Conservation (phyloP, 768 basidiomycete species). For the Boletus pseudopeckii region DNA sequence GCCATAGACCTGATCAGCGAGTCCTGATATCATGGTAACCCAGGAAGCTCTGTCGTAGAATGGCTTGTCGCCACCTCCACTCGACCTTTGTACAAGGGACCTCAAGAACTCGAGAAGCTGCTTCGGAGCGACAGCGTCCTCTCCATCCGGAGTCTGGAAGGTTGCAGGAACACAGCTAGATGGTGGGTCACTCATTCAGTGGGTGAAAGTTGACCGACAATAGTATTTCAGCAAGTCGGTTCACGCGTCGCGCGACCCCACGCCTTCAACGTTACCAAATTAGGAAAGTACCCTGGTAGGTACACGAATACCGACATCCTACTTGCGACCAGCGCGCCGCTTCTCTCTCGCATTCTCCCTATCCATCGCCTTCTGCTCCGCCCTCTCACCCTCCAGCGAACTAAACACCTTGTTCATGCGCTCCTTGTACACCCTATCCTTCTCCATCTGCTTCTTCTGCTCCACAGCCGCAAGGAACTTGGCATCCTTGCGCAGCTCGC, state of each 20-base stretch:
- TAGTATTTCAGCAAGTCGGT: neutral
- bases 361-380: slow-evolving; percentile 92
- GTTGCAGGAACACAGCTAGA: slow-evolving; percentile 29
- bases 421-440: slow-evolving; percentile 76
- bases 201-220: neutral
- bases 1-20: slow-evolving; percentile 52
- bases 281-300: slow-evolving; percentile 1
- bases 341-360: slow-evolving; percentile 77
- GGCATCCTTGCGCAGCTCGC: slow-evolving; percentile 94
- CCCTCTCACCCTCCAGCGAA: slow-evolving; percentile 80
- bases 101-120: slow-evolving; percentile 44
- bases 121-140: slow-evolving; percentile 28
- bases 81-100: slow-evolving; percentile 35
- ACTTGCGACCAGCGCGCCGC: slow-evolving; percentile 73
- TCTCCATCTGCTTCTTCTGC: slow-evolving; percentile 78
- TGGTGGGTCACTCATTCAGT: slow-evolving; percentile 24
- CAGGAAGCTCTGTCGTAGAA: slow-evolving; percentile 42
- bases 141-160: slow-evolving; percentile 30
- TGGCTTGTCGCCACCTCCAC: slow-evolving; percentile 31
- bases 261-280: slow-evolving; percentile 1
- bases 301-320: slow-evolving; percentile 6
- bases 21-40: slow-evolving; percentile 47
- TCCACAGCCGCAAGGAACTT: slow-evolving; percentile 88
- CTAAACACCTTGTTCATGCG: slow-evolving; percentile 81
- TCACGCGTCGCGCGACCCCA: neutral